Conservation (phyloP, 345 rosid genomes). For the Salix udensis region DNA sequence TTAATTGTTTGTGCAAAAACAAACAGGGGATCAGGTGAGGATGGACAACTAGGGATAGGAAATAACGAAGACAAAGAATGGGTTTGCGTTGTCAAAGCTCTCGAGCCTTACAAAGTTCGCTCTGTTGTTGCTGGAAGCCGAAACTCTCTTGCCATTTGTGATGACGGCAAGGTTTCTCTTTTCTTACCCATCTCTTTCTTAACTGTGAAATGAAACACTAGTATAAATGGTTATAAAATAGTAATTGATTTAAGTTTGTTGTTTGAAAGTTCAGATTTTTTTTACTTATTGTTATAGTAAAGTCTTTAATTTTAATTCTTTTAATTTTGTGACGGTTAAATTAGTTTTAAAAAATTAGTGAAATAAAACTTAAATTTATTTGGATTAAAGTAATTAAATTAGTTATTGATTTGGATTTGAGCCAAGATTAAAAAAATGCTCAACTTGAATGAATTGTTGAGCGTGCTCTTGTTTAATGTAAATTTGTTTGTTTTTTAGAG, state of each 20-base stretch:
- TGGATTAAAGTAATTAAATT: not conserved
- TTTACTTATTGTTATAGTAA: not conserved
- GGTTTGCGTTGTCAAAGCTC: constrained; percentile 69
- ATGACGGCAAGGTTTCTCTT: constrained; percentile 72
- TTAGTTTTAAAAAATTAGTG: not conserved
- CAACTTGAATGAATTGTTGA: not conserved
- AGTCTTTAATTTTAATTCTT: not conserved
- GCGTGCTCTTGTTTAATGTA: not conserved
- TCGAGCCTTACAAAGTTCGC: constrained; percentile 57
- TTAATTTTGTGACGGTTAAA: not conserved
- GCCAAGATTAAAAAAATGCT: not conserved
- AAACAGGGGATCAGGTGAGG: constrained; percentile 95
- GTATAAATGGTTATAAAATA: not conserved
- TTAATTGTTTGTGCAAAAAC: not conserved
- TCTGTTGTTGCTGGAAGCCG: constrained; percentile 97
- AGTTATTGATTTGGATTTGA: not conserved
- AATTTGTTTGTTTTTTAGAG: not conserved
- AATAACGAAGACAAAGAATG: constrained; percentile 71
- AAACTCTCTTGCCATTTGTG: constrained; percentile 95
- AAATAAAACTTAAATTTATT: not conserved
- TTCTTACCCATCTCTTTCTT: not conserved
- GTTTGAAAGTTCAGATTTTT: not conserved
- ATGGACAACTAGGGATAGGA: constrained; percentile 92
- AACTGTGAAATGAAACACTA: not conserved
- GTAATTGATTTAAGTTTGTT: not conserved